Evolutionary conservation across 2,329 filamentous ascomycete species (phyloP).

Genomic region (Thielaviopsis musarum): DNA sequence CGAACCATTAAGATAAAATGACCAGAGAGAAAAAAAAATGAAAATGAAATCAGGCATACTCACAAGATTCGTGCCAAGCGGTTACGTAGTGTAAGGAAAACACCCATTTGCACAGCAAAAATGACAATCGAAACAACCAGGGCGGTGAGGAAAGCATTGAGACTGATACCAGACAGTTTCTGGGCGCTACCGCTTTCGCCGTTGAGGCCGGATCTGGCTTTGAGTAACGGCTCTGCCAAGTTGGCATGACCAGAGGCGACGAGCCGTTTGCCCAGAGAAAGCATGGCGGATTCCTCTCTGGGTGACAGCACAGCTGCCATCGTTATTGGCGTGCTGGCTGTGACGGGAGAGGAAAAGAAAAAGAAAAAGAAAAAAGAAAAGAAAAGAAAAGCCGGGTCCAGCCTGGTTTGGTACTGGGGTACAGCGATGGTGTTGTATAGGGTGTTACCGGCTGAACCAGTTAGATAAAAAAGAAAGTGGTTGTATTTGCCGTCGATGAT

Average conservation of each 20-base stretch:
- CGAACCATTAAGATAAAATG: neutral
- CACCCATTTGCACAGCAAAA: constrained; percentile 44
- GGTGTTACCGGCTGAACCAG: neutral
- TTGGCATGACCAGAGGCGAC: neutral
- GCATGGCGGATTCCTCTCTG: neutral
- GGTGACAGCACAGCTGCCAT: neutral
- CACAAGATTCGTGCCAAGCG: constrained; percentile 74
- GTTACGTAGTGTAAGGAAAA: constrained; percentile 64
- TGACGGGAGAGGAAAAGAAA: neutral
- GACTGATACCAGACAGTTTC: constrained; percentile 24
- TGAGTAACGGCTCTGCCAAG: neutral
- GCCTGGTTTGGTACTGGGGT: neutral
- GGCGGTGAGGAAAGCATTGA: constrained; percentile 47
- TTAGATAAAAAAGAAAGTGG: neutral
- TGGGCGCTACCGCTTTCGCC: constrained; percentile 14
- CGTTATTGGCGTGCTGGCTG: neutral
- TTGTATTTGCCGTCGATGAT: neutral
- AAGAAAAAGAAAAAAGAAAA: neutral
- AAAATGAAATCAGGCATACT: constrained; percentile 20
- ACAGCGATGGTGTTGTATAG: neutral
- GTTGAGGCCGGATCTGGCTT: neutral
- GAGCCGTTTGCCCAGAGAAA: neutral
- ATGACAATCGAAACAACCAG: constrained; percentile 43
- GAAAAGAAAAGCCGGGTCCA: neutral
- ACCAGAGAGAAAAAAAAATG: neutral